Conservation (phyloP, 768 basidiomycete genomes). For the Rhizopogon vinicolor region DNA sequence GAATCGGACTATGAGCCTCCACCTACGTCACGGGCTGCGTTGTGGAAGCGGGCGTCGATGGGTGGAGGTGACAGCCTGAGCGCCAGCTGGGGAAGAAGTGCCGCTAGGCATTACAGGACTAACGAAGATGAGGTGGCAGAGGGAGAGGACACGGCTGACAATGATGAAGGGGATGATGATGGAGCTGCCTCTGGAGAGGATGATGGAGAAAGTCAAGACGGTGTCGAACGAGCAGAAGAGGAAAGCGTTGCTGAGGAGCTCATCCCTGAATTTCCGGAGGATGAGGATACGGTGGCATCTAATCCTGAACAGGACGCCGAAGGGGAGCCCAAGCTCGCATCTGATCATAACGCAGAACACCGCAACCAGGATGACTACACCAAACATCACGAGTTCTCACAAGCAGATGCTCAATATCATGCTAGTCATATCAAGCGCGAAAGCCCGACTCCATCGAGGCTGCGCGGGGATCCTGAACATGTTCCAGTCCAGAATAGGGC, state of each 20-base stretch:
- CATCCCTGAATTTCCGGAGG: background rate
- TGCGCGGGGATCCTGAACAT: background rate
- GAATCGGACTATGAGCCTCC: constrained; percentile 23
- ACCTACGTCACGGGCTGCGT: constrained; percentile 21
- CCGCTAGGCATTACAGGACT: background rate
- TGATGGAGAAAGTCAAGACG: background rate
- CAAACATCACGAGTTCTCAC: constrained; percentile 10
- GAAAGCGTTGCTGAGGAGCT: background rate
- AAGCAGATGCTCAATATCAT: background rate
- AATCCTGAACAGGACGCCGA: constrained; percentile 6
- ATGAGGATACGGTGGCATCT: constrained; percentile 1
- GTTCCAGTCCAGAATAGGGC: background rate
- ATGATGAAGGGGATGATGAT: background rate
- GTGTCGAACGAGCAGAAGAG: background rate
- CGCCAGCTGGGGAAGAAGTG: background rate
- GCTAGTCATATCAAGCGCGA: background rate
- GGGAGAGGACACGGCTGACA: background rate
- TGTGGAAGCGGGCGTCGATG: constrained; percentile 14
- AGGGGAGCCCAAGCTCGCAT: background rate
- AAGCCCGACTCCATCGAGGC: background rate
- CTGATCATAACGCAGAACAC: background rate
- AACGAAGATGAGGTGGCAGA: background rate
- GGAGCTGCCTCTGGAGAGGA: background rate
- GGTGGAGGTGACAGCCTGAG: background rate
- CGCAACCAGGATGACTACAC: background rate